Evolutionary conservation across 2,329 filamentous ascomycete species (phyloP), one percentile per base, ranked within the genome.

Genomic region (Neurospora sp.): DNA sequence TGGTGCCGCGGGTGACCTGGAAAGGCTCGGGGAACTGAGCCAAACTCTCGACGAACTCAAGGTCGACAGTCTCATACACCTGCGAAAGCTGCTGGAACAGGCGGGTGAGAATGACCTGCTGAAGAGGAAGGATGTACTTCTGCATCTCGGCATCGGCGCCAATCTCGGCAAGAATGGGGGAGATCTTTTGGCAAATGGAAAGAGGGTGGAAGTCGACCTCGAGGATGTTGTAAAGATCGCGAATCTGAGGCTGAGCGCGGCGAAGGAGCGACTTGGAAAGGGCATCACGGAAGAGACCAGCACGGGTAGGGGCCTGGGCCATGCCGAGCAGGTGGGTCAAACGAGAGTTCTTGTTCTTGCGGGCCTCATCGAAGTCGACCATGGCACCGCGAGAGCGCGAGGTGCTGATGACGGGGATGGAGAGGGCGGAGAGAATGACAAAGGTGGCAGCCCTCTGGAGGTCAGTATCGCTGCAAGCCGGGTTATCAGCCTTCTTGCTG

Each of bases 321-420:
- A 99, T 97, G 79, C 95, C 94, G 72, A 99, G 88, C 66, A 99
- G 88, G 82, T 97, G 97, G 69, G 96, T 98, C 58, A 99, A 89
- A 72, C 96, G 93, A 36, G 93, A 94, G 84, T 98, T 99, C 89
- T 98, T 98, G 87, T 96, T 98, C 87, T 97, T 98, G 82, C 92
- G 91, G 66, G 93, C 93, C 83, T 98, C 94, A 76, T 99, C 96
- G 71, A 97, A 94, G 81, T 99, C 96, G 68, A 98, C 92, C 81
- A 99, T 90, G 72, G 95, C 96, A 78, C 96, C 96, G 66, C 96
- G 93, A 69, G 96, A 99, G 78, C 96, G 90, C 38, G 94, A 94
- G 66, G 96, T 98, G 89, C 96, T 99, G 82, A 99, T 99, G 83
- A 99, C 96, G 13, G 96, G 96, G 73, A 99, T 99, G n/a, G 96